phyloP scores from a whole-genome alignment of 345 rosid species.

The Arabidopsis suecica region DNA sequence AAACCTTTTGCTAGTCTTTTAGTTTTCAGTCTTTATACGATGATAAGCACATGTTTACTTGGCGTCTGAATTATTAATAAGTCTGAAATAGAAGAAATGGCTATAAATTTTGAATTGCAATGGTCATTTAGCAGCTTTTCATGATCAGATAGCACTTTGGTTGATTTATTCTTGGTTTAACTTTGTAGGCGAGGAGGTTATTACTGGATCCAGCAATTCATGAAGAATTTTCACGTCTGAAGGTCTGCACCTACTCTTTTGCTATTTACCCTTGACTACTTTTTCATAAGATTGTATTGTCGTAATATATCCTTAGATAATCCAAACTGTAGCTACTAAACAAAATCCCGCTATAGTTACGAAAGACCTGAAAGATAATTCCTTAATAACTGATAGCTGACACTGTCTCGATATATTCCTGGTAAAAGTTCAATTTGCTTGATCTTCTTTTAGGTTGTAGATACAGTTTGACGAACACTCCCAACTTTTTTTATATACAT shows the following conservation, averaged over 20 bases:
- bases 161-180: slow-evolving; percentile 22
- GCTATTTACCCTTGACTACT: background rate
- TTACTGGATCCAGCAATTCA: slow-evolving; percentile 96
- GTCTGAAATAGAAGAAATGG: slow-evolving; percentile 21
- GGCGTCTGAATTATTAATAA: background rate
- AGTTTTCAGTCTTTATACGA: background rate
- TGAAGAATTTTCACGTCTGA: slow-evolving; percentile 90
- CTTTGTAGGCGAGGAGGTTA: slow-evolving; percentile 83
- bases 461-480: background rate
- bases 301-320: background rate
- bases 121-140: slow-evolving; percentile 2
- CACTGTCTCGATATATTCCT: background rate
- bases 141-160: background rate
- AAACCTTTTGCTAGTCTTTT: slow-evolving; percentile 16
- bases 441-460: slow-evolving; percentile 4
- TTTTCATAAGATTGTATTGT: slow-evolving; percentile 9
- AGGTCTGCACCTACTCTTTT: slow-evolving; percentile 58
- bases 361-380: slow-evolving; percentile 16
- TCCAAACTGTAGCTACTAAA: background rate
- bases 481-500: background rate
- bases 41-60: slow-evolving; percentile 6
- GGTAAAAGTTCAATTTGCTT: background rate
- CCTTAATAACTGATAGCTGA: background rate
- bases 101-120: background rate
- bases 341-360: background rate